These are phyloP conservation scores for Ogataea paraovalis DNA, from an alignment of 805 yeast genomes.

Conservation along the genomic window DNA sequence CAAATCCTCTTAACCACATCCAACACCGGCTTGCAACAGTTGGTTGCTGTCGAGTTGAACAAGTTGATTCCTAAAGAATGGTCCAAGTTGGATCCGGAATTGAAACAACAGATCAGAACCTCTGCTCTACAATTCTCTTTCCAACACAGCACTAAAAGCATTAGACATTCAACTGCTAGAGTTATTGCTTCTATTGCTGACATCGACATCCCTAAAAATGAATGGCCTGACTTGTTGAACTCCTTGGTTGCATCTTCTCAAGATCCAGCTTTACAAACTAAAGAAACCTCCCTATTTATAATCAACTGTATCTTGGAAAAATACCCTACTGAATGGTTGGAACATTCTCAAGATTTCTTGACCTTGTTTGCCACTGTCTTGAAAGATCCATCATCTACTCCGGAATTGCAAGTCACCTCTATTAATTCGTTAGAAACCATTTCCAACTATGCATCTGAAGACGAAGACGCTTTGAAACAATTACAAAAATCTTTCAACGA, in stretches of 20 bases:
- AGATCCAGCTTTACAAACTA: slow-evolving; percentile 43
- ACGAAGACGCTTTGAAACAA: slow-evolving; percentile 40
- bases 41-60: slow-evolving; percentile 96
- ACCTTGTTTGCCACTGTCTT: slow-evolving; percentile 67
- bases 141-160: slow-evolving; percentile 53
- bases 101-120: slow-evolving; percentile 59
- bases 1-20: slow-evolving; percentile 71
- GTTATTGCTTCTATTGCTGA: slow-evolving; percentile 84
- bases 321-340: slow-evolving; percentile 51
- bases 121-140: slow-evolving; percentile 69
- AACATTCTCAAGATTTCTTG: slow-evolving; percentile 64
- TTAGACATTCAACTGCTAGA: slow-evolving; percentile 87
- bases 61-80: slow-evolving; percentile 74
- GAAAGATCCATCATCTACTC: slow-evolving; percentile 48
- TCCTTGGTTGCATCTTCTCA: slow-evolving; percentile 65
- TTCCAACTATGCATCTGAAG: slow-evolving; percentile 63
- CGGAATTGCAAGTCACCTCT: slow-evolving; percentile 76
- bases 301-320: slow-evolving; percentile 75
- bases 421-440: slow-evolving; percentile 75
- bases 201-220: slow-evolving; percentile 56
- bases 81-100: slow-evolving; percentile 46
- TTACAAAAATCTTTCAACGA: slow-evolving; percentile 49
- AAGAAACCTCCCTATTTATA: slow-evolving; percentile 82
- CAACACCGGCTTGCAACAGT: slow-evolving; percentile 72
- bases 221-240: slow-evolving; percentile 78